Evolutionary conservation across 345 rosid species (phyloP).

Genomic region (Hevea brasiliensis): DNA sequence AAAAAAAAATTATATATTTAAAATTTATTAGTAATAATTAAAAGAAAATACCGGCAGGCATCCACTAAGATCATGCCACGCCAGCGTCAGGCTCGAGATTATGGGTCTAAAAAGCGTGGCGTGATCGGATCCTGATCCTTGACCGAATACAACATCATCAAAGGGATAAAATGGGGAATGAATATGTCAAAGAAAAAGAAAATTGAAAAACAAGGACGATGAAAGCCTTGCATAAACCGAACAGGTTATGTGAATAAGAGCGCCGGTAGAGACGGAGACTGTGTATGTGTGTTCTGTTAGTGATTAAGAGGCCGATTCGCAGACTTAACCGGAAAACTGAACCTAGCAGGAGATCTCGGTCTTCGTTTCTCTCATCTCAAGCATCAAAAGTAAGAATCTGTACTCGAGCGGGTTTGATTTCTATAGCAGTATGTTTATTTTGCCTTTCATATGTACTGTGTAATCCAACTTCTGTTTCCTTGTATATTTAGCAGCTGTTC

Average conservation of each 20-base stretch:
- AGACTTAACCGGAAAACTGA: neutral
- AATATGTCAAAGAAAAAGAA: neutral
- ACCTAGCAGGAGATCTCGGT: neutral
- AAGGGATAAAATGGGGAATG: neutral
- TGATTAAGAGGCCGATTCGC: neutral
- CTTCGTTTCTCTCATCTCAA: neutral
- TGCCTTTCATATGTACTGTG: neutral
- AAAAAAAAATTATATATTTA: too few relatives aligned
- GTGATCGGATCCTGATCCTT: neutral
- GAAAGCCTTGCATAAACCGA: neutral
- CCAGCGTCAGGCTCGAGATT: neutral
- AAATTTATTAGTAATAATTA: too few relatives aligned
- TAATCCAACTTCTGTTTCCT: neutral
- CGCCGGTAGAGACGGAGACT: too few relatives aligned
- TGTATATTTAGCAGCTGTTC: neutral
- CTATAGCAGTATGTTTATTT: neutral
- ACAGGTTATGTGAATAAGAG: neutral
- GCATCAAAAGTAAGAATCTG: neutral
- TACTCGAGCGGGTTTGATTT: neutral
- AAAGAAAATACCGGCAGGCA: too few relatives aligned
- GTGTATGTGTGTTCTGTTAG: neutral
- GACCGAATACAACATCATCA: neutral
- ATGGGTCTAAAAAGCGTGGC: too few relatives aligned
- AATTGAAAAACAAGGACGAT: neutral
- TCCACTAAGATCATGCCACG: neutral